phyloP scores from a whole-genome alignment of 1,284 basidiomycete genomes.

The Austroboletus novae-zelandiae region DNA sequence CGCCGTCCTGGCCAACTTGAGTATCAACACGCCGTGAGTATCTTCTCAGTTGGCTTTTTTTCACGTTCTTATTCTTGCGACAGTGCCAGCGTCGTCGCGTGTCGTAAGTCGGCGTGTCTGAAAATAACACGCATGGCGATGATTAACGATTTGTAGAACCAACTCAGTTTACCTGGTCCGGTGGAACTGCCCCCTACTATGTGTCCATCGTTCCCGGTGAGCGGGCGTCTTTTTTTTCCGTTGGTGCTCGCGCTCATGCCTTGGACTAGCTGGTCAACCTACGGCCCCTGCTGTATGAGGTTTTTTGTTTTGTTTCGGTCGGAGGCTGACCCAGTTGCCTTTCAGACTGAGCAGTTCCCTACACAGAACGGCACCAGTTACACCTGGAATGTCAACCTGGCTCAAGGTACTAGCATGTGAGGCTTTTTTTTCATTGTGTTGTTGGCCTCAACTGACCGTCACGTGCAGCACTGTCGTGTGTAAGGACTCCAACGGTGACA shows the following conservation, averaged over 20 bases:
- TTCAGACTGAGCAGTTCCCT: constrained; percentile 56
- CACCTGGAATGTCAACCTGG: constrained; percentile 66
- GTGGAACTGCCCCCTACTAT: constrained; percentile 62
- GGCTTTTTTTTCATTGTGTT: neutral
- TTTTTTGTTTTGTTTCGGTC: neutral
- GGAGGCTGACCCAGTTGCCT: neutral
- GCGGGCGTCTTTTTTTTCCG: constrained; percentile 4
- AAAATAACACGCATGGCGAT: too few species aligned
- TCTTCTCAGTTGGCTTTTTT: constrained; percentile 7
- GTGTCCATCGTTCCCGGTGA: constrained; percentile 64
- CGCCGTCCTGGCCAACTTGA: constrained; percentile 44
- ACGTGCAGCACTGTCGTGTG: constrained; percentile 47
- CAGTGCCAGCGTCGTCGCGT: constrained; percentile 46
- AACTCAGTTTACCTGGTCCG: constrained; percentile 52
- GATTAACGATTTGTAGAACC: constrained; percentile 46
- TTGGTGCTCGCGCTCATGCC: neutral
- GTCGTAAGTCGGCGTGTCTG: constrained; percentile 43
- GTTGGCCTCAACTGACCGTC: neutral
- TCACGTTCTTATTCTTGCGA: neutral
- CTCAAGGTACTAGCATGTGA: constrained; percentile 53
- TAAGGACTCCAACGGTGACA: constrained; percentile 59
- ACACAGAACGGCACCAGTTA: constrained; percentile 41
- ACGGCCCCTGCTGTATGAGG: constrained; percentile 49
- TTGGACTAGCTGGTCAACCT: constrained; percentile 50
- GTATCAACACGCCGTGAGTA: constrained; percentile 70